These are phyloP conservation scores for Pezicula radicicola DNA, from an alignment of 2,329 filamentous ascomycete species.

Conservation along the genomic window DNA sequence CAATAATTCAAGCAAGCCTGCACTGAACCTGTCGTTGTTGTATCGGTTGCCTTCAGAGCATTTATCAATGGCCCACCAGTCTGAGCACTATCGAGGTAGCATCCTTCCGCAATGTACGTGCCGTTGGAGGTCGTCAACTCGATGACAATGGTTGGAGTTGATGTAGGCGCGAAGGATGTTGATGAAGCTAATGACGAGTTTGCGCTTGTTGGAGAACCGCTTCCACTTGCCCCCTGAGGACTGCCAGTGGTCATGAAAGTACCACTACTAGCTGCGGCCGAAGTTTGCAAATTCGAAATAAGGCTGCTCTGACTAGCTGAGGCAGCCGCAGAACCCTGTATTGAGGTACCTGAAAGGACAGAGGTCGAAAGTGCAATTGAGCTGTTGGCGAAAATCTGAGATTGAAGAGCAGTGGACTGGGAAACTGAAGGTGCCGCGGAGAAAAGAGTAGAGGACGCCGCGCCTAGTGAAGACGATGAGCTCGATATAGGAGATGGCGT, in stretches of 20 bases:
- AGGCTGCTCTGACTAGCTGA: too few species aligned
- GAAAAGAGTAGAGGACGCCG: not conserved
- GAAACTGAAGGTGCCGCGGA: too few species aligned
- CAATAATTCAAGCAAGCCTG: not conserved
- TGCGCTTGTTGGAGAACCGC: not conserved
- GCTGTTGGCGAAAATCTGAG: too few species aligned
- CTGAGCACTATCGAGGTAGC: not conserved
- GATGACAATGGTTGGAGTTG: not conserved
- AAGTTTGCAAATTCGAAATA: too few species aligned
- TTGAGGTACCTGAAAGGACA: too few species aligned
- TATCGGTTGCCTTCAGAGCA: not conserved
- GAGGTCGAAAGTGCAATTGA: too few species aligned
- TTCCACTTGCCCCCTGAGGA: not conserved
- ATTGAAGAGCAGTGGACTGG: too few species aligned
- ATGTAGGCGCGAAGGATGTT: not conserved
- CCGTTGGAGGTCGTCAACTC: not conserved
- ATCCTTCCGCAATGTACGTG: not conserved
- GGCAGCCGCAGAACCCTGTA: too few species aligned
- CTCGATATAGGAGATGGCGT: too few species aligned
- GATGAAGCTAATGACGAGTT: not conserved
- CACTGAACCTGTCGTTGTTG: not conserved
- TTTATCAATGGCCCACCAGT: not conserved
- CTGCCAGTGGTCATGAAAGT: not conserved
- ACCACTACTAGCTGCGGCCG: not conserved
- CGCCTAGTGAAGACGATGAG: not conserved